A percentile compares a stretch with the other conserved stretches of the same genome.
Conservation (phyloP, 257 asterid species). For the Voacanga thouarsii region DNA sequence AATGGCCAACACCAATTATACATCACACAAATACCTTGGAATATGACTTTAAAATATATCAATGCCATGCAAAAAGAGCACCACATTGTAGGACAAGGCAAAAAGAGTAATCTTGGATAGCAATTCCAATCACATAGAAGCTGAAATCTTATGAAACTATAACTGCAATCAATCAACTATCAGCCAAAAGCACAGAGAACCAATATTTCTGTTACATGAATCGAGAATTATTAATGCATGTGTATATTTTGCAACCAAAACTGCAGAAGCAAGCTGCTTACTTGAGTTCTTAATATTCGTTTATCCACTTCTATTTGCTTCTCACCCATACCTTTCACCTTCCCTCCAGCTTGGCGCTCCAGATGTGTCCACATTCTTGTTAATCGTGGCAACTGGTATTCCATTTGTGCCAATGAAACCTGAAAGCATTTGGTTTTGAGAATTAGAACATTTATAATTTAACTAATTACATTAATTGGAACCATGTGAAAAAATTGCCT, state of each 20-base stretch:
- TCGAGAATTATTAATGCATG: background rate
- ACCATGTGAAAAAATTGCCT: slow-evolving; percentile 36
- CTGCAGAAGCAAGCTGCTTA: slow-evolving; percentile 33
- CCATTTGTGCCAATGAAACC: slow-evolving; percentile 98
- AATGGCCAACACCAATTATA: too few species aligned
- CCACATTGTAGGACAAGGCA: background rate
- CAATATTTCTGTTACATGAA: background rate
- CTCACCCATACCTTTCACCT: slow-evolving; percentile 99
- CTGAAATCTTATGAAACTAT: background rate
- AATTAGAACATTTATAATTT: slow-evolving; percentile 14
- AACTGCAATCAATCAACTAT: background rate
- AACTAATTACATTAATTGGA: slow-evolving; percentile 4
- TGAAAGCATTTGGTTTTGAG: slow-evolving; percentile 27
- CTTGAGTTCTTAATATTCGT: slow-evolving; percentile 92
- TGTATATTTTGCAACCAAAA: background rate
- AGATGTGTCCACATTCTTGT: slow-evolving; percentile 98
- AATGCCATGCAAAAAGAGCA: too few species aligned
- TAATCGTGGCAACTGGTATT: slow-evolving; percentile 86
- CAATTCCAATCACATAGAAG: background rate
- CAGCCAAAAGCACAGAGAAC: background rate
- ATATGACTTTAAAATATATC: too few species aligned
- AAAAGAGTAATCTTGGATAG: background rate
- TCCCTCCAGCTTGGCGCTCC: slow-evolving; percentile 99
- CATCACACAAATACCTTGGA: too few species aligned
- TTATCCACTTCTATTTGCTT: slow-evolving; percentile 98